Conservation (phyloP, 371 early-diverging fungal genomes). For the Hamiltosporidium tvaerminnensis region DNA sequence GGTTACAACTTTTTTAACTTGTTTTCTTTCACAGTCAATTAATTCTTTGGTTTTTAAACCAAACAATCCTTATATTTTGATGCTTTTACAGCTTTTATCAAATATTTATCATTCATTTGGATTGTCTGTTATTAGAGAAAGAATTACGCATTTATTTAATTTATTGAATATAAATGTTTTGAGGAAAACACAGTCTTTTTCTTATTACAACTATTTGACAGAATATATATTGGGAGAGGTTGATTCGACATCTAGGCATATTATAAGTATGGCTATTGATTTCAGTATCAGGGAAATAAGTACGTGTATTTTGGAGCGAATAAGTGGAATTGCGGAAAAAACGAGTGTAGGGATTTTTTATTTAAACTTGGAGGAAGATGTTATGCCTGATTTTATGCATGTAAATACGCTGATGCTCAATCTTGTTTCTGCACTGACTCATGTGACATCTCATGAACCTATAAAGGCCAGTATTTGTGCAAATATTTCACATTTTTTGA, state of each 20-base stretch:
- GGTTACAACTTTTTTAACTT: slow-evolving; percentile 18
- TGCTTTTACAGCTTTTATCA: slow-evolving; percentile 17
- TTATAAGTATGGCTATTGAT: slow-evolving; percentile 35
- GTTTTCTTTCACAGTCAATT: slow-evolving; percentile 29
- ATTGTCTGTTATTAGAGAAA: slow-evolving; percentile 15
- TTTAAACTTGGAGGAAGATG: not conserved
- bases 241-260: slow-evolving; percentile 20
- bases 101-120: slow-evolving; percentile 27
- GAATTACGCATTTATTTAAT: slow-evolving; percentile 1
- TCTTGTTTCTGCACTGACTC: slow-evolving; percentile 24
- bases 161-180: not conserved
- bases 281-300: slow-evolving; percentile 35
- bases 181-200: too few species aligned
- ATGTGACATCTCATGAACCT: slow-evolving; percentile 41
- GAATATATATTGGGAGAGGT: not conserved
- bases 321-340: slow-evolving; percentile 21
- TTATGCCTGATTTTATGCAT: not conserved
- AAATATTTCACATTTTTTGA: slow-evolving; percentile 51
- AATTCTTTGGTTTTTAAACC: slow-evolving; percentile 30
- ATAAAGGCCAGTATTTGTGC: slow-evolving; percentile 41
- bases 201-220: not conserved
- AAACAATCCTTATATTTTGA: slow-evolving; percentile 45
- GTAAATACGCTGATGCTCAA: slow-evolving; percentile 12
- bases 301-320: slow-evolving; percentile 12
- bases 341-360: slow-evolving; percentile 20